phyloP scores from a whole-genome alignment of 2,329 filamentous ascomycete genomes.

The Neobulgaria alba region DNA sequence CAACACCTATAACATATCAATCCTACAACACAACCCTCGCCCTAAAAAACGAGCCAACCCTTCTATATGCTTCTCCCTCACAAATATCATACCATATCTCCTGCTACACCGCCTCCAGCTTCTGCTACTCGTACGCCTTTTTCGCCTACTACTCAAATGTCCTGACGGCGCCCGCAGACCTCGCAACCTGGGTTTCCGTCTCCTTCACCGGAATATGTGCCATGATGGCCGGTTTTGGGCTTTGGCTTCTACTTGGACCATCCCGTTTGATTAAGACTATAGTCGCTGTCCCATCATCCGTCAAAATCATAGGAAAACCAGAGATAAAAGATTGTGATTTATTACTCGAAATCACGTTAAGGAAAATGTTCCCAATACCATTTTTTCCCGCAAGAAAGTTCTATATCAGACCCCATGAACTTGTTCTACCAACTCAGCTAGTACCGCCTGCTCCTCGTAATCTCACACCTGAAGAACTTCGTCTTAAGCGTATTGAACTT shows the following conservation, averaged over 20 bases:
- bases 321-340: conserved; percentile 24
- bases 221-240: conserved; percentile 51
- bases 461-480: conserved; percentile 20
- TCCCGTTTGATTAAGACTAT: conserved; percentile 44
- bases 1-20: conserved; percentile 27
- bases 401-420: conserved; percentile 16
- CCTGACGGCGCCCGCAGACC: conserved; percentile 40
- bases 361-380: conserved; percentile 25
- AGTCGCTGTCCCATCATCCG: conserved; percentile 21
- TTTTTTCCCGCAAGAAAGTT: conserved; percentile 22
- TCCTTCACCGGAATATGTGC: conserved; percentile 51
- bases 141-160: conserved; percentile 43
- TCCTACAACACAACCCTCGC: conserved; percentile 47
- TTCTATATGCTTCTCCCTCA: conserved; percentile 56
- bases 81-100: conserved; percentile 55
- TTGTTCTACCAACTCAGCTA: conserved; percentile 24
- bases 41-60: conserved; percentile 44
- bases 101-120: conserved; percentile 46
- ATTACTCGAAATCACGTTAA: conserved; percentile 41
- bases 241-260: conserved; percentile 50
- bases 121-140: conserved; percentile 43
- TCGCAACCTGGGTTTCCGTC: conserved; percentile 47
- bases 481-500: conserved; percentile 30
- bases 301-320: conserved; percentile 6
- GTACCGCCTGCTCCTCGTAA: conserved; percentile 17